Evolutionary conservation across 169 alveolate genomes (phyloP).

Genomic region (Cystoisospora suis): DNA sequence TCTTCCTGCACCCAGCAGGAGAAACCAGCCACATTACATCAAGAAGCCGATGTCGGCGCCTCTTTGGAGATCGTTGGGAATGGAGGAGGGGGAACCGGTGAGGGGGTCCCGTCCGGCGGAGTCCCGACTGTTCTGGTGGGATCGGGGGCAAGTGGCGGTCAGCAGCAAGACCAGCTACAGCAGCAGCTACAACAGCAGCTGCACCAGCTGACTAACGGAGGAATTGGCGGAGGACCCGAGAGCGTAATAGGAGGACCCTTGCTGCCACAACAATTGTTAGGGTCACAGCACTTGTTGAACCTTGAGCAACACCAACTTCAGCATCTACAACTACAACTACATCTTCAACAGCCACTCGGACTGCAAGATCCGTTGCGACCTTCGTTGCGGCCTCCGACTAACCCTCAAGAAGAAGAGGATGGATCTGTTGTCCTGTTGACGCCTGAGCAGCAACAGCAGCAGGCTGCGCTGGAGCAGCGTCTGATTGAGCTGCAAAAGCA

Average conservation of each 20-base stretch:
- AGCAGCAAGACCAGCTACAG: neutral
- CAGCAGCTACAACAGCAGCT: neutral
- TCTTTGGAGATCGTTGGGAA: too few species aligned
- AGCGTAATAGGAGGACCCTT: neutral
- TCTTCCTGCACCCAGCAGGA: too few species aligned
- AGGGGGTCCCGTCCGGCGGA: too few species aligned
- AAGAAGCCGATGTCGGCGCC: too few species aligned
- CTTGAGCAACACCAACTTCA: neutral
- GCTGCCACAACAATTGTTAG: too few species aligned
- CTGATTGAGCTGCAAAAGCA: neutral
- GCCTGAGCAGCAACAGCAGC: slow-evolving; percentile 1
- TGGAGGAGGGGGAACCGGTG: too few species aligned
- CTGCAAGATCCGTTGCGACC: too few species aligned
- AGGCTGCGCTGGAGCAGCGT: neutral
- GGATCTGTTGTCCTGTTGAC: neutral
- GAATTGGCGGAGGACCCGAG: neutral
- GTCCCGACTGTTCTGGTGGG: too few species aligned
- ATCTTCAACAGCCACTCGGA: too few species aligned
- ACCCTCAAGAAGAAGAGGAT: neutral
- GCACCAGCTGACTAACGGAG: neutral
- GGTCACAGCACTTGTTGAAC: too few species aligned
- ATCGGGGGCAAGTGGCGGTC: neutral
- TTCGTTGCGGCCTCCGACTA: too few species aligned
- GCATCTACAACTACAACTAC: neutral
- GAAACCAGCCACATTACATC: too few species aligned